A percentile compares a stretch with the other conserved stretches of the same genome.
phyloP scores from a whole-genome alignment of 371 early-diverging fungal genomes.

The Encephalitozoon intestinalis region DNA sequence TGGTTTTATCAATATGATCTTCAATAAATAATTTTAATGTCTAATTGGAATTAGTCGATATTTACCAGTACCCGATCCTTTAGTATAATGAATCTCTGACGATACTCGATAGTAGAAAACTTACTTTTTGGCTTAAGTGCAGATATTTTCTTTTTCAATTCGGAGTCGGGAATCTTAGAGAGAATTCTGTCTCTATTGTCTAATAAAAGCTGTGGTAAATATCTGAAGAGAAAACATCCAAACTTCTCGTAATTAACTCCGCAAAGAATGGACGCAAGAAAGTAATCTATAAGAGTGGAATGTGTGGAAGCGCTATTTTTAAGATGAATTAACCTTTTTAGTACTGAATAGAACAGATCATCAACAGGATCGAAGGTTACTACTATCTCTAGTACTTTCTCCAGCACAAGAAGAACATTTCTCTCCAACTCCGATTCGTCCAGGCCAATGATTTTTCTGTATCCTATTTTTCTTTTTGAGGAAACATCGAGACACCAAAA shows the following conservation, averaged over 20 bases:
- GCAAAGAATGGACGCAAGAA: not conserved
- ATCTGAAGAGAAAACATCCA: not conserved
- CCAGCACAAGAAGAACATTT: not conserved
- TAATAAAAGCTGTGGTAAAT: not conserved
- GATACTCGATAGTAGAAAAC: not conserved
- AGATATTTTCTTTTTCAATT: not conserved
- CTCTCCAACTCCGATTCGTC: not conserved
- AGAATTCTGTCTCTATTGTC: not conserved
- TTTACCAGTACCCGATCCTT: not conserved
- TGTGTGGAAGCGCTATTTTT: not conserved
- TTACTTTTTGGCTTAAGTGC: not conserved
- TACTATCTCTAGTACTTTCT: not conserved
- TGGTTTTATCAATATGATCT: too few species aligned
- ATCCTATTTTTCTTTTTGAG: not conserved
- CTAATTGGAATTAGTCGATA: not conserved
- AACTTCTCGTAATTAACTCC: not conserved
- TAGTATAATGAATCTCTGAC: not conserved
- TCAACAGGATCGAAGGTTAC: not conserved
- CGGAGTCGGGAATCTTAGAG: not conserved
- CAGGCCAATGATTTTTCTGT: not conserved
- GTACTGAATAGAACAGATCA: not conserved
- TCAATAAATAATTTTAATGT: not conserved
- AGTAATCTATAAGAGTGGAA: not conserved
- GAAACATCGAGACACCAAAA: not conserved
- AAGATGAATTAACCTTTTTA: not conserved